Evolutionary conservation across 257 asterid genomes (phyloP).

Genomic region (Nicotiana undulata): DNA sequence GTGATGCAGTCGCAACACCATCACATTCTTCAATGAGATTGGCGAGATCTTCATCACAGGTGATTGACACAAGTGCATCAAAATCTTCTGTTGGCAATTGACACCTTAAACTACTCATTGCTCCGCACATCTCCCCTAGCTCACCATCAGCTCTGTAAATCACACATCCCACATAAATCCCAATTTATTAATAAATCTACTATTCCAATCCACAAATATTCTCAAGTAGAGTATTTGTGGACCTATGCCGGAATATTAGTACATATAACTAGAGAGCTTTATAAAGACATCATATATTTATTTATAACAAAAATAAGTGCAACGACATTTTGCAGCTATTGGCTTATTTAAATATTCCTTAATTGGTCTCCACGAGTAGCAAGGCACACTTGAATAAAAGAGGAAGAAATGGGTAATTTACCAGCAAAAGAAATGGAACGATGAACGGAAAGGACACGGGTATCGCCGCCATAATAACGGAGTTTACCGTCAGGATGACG

Average conservation of each 20-base stretch:
- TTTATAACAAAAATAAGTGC: not conserved
- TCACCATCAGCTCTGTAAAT: conserved; percentile 52
- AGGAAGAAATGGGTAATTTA: not conserved
- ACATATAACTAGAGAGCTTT: too few relatives aligned
- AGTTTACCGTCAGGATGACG: conserved; percentile 81
- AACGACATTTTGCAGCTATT: too few relatives aligned
- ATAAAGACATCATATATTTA: too few relatives aligned
- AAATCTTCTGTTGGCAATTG: conserved; percentile 69
- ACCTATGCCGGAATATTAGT: too few relatives aligned
- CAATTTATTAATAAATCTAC: too few relatives aligned
- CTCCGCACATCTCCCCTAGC: conserved; percentile 56
- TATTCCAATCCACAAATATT: too few relatives aligned
- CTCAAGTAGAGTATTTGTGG: too few relatives aligned
- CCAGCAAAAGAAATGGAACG: conserved; percentile 60
- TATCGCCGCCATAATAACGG: conserved; percentile 76
- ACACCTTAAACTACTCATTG: conserved; percentile 50
- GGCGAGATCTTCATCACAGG: conserved; percentile 65
- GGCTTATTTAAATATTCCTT: too few relatives aligned
- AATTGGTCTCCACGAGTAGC: too few relatives aligned
- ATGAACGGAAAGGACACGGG: conserved; percentile 69
- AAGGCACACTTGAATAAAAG: too few relatives aligned
- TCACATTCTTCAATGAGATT: conserved; percentile 74
- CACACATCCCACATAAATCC: not conserved
- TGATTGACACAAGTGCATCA: conserved; percentile 68
- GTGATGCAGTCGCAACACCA: conserved; percentile 15